Base-by-base conservation (phyloP, 352 stramenopile genomes). In the Blastocystis sp. region DNA sequence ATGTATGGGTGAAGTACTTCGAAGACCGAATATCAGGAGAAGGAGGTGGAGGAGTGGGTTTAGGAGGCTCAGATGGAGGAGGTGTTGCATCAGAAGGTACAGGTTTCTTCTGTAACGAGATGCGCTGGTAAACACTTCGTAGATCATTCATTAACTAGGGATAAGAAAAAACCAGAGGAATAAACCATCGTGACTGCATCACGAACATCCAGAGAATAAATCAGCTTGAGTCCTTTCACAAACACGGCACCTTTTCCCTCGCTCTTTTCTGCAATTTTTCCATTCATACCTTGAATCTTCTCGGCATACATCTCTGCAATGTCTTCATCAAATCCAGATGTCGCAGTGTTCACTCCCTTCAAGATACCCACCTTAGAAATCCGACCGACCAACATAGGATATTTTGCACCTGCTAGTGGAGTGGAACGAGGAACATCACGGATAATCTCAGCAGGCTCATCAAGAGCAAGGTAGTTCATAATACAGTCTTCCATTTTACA, bases 231-330 rank as follows among this genome's bases (percentile, higher is more conserved):
- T 11, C 53, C 73, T 55, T 85, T 85, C 13, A 65, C n/a, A 43
- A 85, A 85, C 50, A 85, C 73, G 2, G 73, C 73, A 45, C 50
- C 59, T 37, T 85, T 65, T 16, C 73, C 73, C 39, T 85, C 73
- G 41, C 73, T 85, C 73, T 85, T 85, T 30, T 66, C 73, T 11
- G 73, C 26, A 16, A 85, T 47, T 2, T 65, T 64, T 37, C 73
- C 73, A 43, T 85, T 85, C 8, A 85, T 37, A 2, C 73, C 53
- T 3, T 26, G 16, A 55, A 85, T 85, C 26, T 85, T 85, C 24
- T 85, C 73, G 37, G 30, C 63, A 43, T 85, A 85, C 73, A 85
- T 85, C 9, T 85, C 73, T 43, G 73, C 73, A 24, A 85, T 68
- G 20, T 85, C 73, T 43, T 85, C 73, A 24, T 85, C 73, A 30